Evolutionary conservation across 306 rosid genomes (phyloP).

Genomic region (Mimosa bimucronata): DNA sequence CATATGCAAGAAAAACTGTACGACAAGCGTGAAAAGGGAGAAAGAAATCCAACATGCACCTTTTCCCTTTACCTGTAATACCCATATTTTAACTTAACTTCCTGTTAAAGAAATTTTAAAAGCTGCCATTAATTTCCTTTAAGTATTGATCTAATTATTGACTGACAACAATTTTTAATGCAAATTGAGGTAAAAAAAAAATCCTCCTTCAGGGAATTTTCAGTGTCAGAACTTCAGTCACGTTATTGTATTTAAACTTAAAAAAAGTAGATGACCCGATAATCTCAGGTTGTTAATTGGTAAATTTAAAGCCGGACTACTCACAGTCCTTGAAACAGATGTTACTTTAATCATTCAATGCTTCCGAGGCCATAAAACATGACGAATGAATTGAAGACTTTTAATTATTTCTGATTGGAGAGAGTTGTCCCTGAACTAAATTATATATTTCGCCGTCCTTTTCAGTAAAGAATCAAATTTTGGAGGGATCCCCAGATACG

Average conservation of each 20-base stretch:
- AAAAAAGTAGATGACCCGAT: constrained; percentile 21
- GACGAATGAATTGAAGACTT: constrained; percentile 28
- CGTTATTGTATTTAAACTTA: constrained; percentile 34
- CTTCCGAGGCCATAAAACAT: constrained; percentile 5
- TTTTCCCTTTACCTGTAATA: neutral
- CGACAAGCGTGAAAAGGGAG: constrained; percentile 32
- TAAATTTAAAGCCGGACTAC: constrained; percentile 53
- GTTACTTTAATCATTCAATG: constrained; percentile 18
- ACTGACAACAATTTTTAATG: neutral
- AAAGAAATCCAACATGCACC: constrained; percentile 38
- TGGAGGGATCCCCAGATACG: constrained; percentile 54
- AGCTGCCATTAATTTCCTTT: constrained; percentile 8
- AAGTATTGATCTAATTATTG: constrained; percentile 20
- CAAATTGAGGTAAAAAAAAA: neutral
- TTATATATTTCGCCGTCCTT: constrained; percentile 55
- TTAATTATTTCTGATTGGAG: constrained; percentile 16
- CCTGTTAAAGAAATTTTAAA: neutral
- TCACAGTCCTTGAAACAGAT: constrained; percentile 34
- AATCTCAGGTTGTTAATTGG: constrained; percentile 10
- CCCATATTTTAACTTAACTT: neutral
- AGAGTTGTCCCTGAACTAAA: constrained; percentile 41
- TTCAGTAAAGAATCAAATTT: constrained; percentile 39
- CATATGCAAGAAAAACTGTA: neutral
- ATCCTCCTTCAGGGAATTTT: constrained; percentile 31
- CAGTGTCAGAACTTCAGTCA: constrained; percentile 44